Conservation (phyloP, 345 rosid genomes). For the Hibiscus syriacus region DNA sequence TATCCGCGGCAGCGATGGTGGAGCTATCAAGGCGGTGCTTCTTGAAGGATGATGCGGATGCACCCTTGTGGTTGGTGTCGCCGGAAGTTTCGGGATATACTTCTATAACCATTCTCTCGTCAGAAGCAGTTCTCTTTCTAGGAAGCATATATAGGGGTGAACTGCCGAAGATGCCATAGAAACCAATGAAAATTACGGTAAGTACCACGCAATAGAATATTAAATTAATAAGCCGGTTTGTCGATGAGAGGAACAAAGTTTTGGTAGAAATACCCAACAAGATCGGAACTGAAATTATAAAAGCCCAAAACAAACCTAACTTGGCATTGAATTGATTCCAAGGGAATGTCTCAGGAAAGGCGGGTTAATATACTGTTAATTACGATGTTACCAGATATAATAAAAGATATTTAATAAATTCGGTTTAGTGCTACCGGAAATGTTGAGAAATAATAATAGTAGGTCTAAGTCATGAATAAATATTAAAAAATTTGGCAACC, state of each 20-base stretch:
- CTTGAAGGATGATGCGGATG: too few species aligned
- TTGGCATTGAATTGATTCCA: slow-evolving; percentile 11
- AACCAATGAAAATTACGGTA: slow-evolving; percentile 28
- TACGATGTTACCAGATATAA: too few species aligned
- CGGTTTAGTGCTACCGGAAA: too few species aligned
- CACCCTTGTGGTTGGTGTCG: too few species aligned
- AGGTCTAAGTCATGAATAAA: too few species aligned
- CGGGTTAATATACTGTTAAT: too few species aligned
- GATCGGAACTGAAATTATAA: slow-evolving; percentile 23
- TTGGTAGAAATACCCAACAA: slow-evolving; percentile 3
- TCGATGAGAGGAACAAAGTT: neutral
- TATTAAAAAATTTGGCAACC: too few species aligned
- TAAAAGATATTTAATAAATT: too few species aligned
- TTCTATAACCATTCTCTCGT: slow-evolving; percentile 43
- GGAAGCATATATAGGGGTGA: slow-evolving; percentile 92
- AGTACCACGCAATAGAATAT: slow-evolving; percentile 12
- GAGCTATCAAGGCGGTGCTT: too few species aligned
- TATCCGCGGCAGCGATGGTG: too few species aligned
- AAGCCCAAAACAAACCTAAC: slow-evolving; percentile 28
- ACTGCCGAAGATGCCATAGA: slow-evolving; percentile 45
- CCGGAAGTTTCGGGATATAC: slow-evolving; percentile 34
- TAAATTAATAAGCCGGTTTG: neutral
- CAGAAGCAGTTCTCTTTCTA: slow-evolving; percentile 67
- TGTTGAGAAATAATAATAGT: too few species aligned
- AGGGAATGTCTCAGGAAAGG: too few species aligned